Evolutionary conservation across 257 asterid species (phyloP).

Genomic region (Eustoma russellianum): DNA sequence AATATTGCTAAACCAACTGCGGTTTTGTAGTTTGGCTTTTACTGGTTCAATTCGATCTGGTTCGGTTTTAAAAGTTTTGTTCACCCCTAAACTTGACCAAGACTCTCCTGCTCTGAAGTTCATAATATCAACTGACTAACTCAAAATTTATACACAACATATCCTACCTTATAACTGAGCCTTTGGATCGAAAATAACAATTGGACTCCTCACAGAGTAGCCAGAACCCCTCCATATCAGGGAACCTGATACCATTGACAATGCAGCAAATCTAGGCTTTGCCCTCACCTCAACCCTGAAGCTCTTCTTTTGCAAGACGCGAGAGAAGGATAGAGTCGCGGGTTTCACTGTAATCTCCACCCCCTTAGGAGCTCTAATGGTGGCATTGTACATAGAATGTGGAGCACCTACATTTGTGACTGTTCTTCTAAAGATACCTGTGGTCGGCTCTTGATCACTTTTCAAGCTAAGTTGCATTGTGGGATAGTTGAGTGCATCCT

Average conservation of each 20-base stretch:
- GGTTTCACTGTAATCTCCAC: conserved; percentile 60
- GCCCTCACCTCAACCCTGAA: conserved; percentile 78
- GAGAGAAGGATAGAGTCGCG: conserved; percentile 36
- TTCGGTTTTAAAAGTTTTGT: too few species aligned
- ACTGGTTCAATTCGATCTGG: too few species aligned
- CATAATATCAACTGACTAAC: too few species aligned
- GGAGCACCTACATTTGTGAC: conserved; percentile 70
- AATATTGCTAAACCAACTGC: too few species aligned
- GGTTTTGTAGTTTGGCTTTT: too few species aligned
- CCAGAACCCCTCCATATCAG: conserved; percentile 53
- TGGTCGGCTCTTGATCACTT: conserved; percentile 38
- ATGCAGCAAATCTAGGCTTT: conserved; percentile 23
- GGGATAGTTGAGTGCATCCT: conserved; percentile 87
- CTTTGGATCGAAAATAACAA: conserved; percentile 46
- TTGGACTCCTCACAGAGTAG: conserved; percentile 53
- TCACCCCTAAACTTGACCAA: not conserved
- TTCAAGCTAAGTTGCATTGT: conserved; percentile 62
- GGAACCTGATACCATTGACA: conserved; percentile 46
- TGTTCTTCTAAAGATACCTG: conserved; percentile 51
- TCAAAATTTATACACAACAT: not conserved
- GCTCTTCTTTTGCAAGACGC: conserved; percentile 35
- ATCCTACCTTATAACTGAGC: conserved; percentile 12
- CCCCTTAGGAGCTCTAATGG: conserved; percentile 59
- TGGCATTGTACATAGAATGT: conserved; percentile 47
- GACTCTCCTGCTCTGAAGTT: too few species aligned